These are phyloP conservation scores for Malassezia pachydermatis DNA, from an alignment of 1,284 basidiomycete species.

Conservation along the genomic window DNA sequence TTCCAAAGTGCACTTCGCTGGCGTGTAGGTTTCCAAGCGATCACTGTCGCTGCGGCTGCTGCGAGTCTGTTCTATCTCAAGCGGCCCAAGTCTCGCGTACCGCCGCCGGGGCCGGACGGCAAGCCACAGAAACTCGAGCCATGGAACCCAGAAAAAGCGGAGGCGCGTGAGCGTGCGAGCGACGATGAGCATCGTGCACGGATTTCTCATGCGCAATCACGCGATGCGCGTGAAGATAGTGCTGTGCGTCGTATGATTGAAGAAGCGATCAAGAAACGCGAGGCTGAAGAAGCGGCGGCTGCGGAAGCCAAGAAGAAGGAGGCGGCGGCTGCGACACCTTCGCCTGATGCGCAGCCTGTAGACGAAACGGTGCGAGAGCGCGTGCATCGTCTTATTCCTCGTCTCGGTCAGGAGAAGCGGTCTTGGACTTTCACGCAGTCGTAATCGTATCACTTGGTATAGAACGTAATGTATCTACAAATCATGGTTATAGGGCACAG, in stretches of 20 bases:
- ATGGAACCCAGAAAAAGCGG: slow-evolving; percentile 16
- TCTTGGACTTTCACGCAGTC: background rate
- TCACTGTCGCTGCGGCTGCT: slow-evolving; percentile 40
- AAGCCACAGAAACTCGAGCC: background rate
- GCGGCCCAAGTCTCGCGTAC: slow-evolving; percentile 17
- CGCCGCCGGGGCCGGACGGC: slow-evolving; percentile 22
- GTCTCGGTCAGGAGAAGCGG: slow-evolving; percentile 18
- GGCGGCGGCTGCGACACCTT: background rate
- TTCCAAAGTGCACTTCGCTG: slow-evolving; percentile 44
- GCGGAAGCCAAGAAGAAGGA: background rate
- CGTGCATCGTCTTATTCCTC: background rate
- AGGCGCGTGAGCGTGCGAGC: background rate
- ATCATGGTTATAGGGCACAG: background rate
- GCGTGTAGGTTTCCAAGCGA: slow-evolving; percentile 43
- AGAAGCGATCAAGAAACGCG: slow-evolving; percentile 3
- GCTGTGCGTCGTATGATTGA: slow-evolving; percentile 14
- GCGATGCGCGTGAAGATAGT: slow-evolving; percentile 9
- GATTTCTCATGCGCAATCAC: slow-evolving; percentile 6
- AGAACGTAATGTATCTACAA: no score
- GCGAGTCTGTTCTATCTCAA: slow-evolving; percentile 33
- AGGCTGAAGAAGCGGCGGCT: background rate
- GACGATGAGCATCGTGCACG: slow-evolving; percentile 11
- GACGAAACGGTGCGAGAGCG: background rate
- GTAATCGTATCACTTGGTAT: background rate
- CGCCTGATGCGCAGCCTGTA: no score